Evolutionary conservation across 768 basidiomycete species (phyloP).

Genomic region (Royoungia palumana): DNA sequence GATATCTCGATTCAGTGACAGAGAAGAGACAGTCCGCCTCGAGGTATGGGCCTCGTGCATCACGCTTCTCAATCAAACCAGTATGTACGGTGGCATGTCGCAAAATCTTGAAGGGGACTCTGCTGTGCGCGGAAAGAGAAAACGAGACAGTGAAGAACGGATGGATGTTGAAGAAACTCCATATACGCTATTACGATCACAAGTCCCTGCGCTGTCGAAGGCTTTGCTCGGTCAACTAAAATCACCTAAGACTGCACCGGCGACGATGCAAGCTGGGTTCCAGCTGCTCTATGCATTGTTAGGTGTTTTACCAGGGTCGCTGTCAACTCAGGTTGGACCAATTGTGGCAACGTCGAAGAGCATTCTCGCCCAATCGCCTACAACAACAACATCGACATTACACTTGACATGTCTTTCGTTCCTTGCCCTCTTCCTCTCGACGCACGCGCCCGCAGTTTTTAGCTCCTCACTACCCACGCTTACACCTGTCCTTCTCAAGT

Average conservation of each 20-base stretch:
- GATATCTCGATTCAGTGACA: constrained; percentile 88
- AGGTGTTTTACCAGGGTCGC: constrained; percentile 76
- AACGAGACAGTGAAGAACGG: constrained; percentile 70
- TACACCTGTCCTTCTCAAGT: constrained; percentile 70
- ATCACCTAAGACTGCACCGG: constrained; percentile 69
- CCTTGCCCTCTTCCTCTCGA: constrained; percentile 77
- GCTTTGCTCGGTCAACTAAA: constrained; percentile 84
- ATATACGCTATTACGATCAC: constrained; percentile 63
- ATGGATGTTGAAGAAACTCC: constrained; percentile 77
- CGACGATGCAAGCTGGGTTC: constrained; percentile 85
- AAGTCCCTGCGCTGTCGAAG: constrained; percentile 77
- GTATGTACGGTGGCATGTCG: constrained; percentile 66
- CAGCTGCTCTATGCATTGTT: constrained; percentile 71
- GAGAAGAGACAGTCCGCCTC: constrained; percentile 90
- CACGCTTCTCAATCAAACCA: constrained; percentile 78
- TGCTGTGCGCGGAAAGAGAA: constrained; percentile 62
- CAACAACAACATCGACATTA: constrained; percentile 75
- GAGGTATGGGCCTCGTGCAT: constrained; percentile 91
- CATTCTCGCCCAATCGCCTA: constrained; percentile 63
- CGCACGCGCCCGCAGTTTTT: constrained; percentile 58
- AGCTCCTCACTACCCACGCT: constrained; percentile 58
- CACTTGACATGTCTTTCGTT: constrained; percentile 85
- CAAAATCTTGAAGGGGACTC: constrained; percentile 48
- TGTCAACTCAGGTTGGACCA: constrained; percentile 63
- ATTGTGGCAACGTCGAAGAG: constrained; percentile 63